Conservation (phyloP, 164 flowering plant species). For the Vitis cinerea region DNA sequence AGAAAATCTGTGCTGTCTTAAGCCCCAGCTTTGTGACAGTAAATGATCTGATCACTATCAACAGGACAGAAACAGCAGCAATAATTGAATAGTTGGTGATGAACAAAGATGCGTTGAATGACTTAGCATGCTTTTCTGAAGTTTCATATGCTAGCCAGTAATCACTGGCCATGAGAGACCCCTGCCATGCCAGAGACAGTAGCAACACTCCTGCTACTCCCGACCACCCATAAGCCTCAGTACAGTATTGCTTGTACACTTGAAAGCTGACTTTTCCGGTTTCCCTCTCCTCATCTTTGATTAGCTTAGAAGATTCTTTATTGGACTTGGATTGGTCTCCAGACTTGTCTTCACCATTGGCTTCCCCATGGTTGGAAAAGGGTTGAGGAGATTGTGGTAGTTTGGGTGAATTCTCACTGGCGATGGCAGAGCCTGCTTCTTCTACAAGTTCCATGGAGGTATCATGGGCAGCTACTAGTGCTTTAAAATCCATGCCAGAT, state of each 20-base stretch:
- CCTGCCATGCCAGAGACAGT: constrained; percentile 68
- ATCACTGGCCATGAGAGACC: constrained; percentile 68
- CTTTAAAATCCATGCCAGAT: constrained; percentile 68
- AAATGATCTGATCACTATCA: constrained; percentile 48
- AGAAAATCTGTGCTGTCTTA: constrained; percentile 81
- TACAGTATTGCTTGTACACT: constrained; percentile 73
- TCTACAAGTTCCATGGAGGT: constrained; percentile 92
- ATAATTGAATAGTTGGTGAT: constrained; percentile 60
- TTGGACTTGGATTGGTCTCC: constrained; percentile 32
- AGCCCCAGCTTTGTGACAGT: constrained; percentile 60
- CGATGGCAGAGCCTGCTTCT: constrained; percentile 32
- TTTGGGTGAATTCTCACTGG: constrained; percentile 22
- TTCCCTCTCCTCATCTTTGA: constrained; percentile 87
- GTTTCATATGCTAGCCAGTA: constrained; percentile 98
- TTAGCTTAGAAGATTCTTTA: constrained; percentile 59
- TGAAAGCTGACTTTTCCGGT: constrained; percentile 71
- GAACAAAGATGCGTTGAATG: constrained; percentile 62
- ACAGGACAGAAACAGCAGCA: constrained; percentile 50
- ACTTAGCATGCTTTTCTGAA: constrained; percentile 42
- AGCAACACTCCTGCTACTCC: constrained; percentile 52
- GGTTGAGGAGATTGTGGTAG: constrained; percentile 28
- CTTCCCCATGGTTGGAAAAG: constrained; percentile 20
- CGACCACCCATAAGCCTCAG: constrained; percentile 97
- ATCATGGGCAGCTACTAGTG: constrained; percentile 87
- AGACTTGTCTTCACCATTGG: constrained; percentile 47